These are phyloP conservation scores for Prosopis cineraria DNA, from an alignment of 306 rosid species.

Conservation along the genomic window DNA sequence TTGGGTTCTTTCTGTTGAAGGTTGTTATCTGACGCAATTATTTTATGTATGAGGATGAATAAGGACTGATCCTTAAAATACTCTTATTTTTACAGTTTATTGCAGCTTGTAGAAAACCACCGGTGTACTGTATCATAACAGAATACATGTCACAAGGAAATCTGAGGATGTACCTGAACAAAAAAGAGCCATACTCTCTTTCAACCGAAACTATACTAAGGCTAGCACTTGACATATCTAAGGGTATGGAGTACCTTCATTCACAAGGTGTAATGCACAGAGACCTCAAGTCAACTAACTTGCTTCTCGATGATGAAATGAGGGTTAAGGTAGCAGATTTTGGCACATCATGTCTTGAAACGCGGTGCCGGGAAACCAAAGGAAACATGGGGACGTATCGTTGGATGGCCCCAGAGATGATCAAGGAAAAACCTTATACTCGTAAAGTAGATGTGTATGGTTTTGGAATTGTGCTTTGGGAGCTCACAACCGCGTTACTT, in stretches of 20 bases:
- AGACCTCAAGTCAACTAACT: conserved; percentile 78
- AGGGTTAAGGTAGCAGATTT: conserved; percentile 90
- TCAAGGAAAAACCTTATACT: conserved; percentile 73
- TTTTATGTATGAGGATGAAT: background rate
- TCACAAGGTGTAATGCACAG: conserved; percentile 92
- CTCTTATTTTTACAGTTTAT: conserved; percentile 59
- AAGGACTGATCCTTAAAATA: conserved; percentile 20
- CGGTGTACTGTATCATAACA: conserved; percentile 82
- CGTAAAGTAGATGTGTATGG: conserved; percentile 87
- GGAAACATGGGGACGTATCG: conserved; percentile 91
- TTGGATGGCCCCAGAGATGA: conserved; percentile 98
- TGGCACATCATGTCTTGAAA: conserved; percentile 95
- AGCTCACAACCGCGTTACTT: conserved; percentile 77
- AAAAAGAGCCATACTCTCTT: conserved; percentile 87
- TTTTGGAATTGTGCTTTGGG: conserved; percentile 93
- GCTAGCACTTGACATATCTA: conserved; percentile 82
- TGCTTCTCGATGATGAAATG: conserved; percentile 87
- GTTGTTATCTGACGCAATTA: conserved; percentile 4
- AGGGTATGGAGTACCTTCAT: conserved; percentile 93
- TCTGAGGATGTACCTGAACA: conserved; percentile 87
- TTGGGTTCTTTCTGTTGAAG: background rate
- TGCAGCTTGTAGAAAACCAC: conserved; percentile 90
- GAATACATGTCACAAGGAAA: conserved; percentile 97
- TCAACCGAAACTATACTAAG: conserved; percentile 76
- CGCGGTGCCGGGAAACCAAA: conserved; percentile 66